Evolutionary conservation across 2,329 filamentous ascomycete genomes (phyloP), one percentile per base, ranked within the genome.

Genomic region (Delphinella strobiligena): DNA sequence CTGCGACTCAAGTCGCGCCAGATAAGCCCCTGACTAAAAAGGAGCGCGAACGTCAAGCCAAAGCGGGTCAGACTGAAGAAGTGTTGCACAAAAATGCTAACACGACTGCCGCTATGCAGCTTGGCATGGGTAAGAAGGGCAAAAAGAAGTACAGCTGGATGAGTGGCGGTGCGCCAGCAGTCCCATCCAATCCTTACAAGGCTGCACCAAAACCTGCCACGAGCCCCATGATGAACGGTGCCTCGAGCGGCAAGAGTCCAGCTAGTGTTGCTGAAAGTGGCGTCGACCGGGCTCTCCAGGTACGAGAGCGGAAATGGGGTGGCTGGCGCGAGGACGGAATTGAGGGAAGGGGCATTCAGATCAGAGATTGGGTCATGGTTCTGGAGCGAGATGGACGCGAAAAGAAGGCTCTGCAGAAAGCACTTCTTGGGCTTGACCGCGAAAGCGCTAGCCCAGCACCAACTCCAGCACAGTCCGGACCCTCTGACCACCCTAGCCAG

Each of bases 51-150:
- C 82, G 79, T 47, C 72, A 81, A 49, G 74, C 78, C n/a, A 80
- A 85, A 29, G 78, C 84, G 44, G 67, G 41, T 50, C 74, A 80
- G 16, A 82, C 78, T 0, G 85, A 93, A 53, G 81, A 81, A 14
- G 80, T 80, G 43, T 82, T 80, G 48, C 86, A 89, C 48, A 77
- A 79, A 16, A 82, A 80, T 46, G 86, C 89, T 18, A 94, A 95
- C 55, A 71, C 78, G 40, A 94, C 88, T 0, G 84, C 84, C 40
- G 78, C 76, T 46, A 74, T 86, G 66, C 84, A 84, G 1, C 71
- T 87, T 32, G 80, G 81, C 41, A 35, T 70, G 73, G 51, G 71
- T 74, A 56, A 74, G 75, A 75, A 75, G 58, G 72, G 66, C 37
- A 61, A 66, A 50, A 81, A 82, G 56, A 78, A 78, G 48, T 87